A percentile compares a stretch with the other conserved stretches of the same genome.
phyloP scores from a whole-genome alignment of 129 eudicot genomes.

The Flaveria bidentis region DNA sequence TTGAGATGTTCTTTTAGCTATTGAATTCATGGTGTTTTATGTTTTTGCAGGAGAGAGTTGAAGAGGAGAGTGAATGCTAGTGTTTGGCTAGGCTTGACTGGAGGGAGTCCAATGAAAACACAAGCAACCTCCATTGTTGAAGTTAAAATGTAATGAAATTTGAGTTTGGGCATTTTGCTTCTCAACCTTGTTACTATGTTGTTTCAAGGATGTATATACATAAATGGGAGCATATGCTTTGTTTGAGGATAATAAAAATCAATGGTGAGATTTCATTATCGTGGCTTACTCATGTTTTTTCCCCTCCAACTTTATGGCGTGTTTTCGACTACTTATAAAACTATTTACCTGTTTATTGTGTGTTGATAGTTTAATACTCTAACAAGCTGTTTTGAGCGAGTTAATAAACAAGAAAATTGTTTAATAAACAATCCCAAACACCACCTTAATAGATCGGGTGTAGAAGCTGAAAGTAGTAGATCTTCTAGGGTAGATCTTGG shows the following conservation, averaged over 20 bases:
- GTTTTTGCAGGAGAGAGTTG: slow-evolving; percentile 59
- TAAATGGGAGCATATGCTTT: slow-evolving; percentile 19
- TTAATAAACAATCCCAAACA: too few relatives aligned
- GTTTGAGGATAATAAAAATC: slow-evolving; percentile 1
- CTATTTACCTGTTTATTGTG: neutral
- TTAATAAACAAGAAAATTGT: neutral
- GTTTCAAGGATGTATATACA: slow-evolving; percentile 19
- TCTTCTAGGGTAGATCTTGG: too few relatives aligned
- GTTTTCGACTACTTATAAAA: neutral
- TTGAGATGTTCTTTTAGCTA: neutral
- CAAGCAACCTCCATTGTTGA: slow-evolving; percentile 24
- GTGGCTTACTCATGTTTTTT: neutral
- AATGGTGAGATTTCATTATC: neutral
- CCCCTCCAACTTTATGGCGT: neutral
- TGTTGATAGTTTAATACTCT: neutral
- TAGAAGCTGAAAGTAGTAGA: too few relatives aligned
- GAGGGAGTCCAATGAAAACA: slow-evolving; percentile 4
- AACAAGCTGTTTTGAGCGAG: neutral
- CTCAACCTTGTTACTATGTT: slow-evolving; percentile 18
- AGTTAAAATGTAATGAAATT: slow-evolving; percentile 17
- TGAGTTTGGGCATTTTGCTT: slow-evolving; percentile 12
- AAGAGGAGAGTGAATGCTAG: slow-evolving; percentile 56
- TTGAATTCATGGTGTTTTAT: slow-evolving; percentile 8
- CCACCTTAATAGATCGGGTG: too few relatives aligned
- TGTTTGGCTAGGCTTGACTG: slow-evolving; percentile 12